These are phyloP conservation scores for Populus alba DNA, from an alignment of 345 rosid genomes.

Conservation along the genomic window DNA sequence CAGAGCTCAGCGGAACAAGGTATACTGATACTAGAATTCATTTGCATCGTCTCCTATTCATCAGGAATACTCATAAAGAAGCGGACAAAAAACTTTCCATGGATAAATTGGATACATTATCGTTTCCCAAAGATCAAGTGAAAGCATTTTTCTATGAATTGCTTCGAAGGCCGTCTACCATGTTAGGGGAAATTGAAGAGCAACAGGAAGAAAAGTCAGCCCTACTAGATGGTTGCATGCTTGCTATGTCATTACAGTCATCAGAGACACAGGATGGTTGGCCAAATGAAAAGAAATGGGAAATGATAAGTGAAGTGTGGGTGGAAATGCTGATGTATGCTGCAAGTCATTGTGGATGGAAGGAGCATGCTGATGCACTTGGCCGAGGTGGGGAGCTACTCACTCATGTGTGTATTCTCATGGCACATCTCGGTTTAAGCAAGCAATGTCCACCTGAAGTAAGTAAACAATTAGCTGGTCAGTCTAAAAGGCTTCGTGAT, in stretches of 20 bases:
- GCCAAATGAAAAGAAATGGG: background rate
- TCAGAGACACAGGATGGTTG: too few relatives aligned
- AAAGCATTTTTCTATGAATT: background rate
- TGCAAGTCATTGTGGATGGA: background rate
- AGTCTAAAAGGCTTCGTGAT: fast-evolving
- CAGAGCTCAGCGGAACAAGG: background rate
- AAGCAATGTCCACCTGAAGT: background rate
- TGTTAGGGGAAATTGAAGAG: fast-evolving
- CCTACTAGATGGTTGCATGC: background rate
- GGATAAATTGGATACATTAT: too few relatives aligned
- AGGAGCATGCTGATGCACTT: background rate
- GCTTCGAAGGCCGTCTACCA: background rate
- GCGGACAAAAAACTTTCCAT: fast-evolving
- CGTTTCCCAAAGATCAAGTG: background rate
- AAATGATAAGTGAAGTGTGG: background rate
- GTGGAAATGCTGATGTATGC: background rate
- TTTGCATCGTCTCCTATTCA: background rate
- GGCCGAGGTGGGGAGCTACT: background rate
- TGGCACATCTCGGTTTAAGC: background rate
- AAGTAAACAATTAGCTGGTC: too few relatives aligned
- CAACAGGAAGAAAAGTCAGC: background rate
- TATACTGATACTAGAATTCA: background rate
- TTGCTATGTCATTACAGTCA: background rate
- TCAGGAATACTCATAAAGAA: too few relatives aligned
- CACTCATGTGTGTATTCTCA: background rate